Base-by-base conservation (phyloP, 805 yeast genomes). In the Vanderwaltozyma tropicalis region DNA sequence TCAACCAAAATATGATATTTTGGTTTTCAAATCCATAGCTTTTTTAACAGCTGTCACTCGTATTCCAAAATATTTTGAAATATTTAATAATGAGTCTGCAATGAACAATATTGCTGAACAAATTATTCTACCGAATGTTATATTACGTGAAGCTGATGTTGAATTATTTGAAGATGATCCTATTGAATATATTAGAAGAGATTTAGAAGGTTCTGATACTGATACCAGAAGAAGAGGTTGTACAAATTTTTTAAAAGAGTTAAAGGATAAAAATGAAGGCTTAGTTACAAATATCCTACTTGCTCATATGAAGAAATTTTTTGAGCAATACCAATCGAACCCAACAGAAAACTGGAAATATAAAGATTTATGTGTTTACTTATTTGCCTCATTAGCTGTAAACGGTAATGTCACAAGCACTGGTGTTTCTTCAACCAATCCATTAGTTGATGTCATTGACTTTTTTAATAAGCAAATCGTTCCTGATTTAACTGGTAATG, bases 81-180 rank as follows among this genome's bases (percentile, higher is more conserved):
- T 80, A 41, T 81, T 85, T 57, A 72, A 72, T 46, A 71, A 62
- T 42, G 78, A 74, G 26, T 71, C 71, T 28, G 74, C 80, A 1
- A 63, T 92, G 50, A 75, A 76, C 46, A 87, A 82, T 54, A 73
- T 92, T 34, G 74, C 88, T 4, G 84, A 81, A 50, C 80, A 82
- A 48, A 81, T 92, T 45, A 77, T 92, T 36, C 68, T 92, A 44
- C 98, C 98, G 28, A 92, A 92, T 57, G 77, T 88, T 49, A 72
- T 78, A 10, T 70, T 92, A 42, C 76, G 97, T 52, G 89, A 82
- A 40, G 69, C 81, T 2, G 99, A 92, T 55, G 86, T 85, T 52
- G 98, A 94, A 59, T 61, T 80, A 43, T 89, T 92, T 59, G 98
- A 92, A 61, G 98, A 92, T 61, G 98, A 92, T 55, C 98, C 98